A percentile compares a stretch with the other conserved stretches of the same genome.
Conservation (phyloP, 2,329 filamentous ascomycete genomes). For the Aspergillus bombycis region DNA sequence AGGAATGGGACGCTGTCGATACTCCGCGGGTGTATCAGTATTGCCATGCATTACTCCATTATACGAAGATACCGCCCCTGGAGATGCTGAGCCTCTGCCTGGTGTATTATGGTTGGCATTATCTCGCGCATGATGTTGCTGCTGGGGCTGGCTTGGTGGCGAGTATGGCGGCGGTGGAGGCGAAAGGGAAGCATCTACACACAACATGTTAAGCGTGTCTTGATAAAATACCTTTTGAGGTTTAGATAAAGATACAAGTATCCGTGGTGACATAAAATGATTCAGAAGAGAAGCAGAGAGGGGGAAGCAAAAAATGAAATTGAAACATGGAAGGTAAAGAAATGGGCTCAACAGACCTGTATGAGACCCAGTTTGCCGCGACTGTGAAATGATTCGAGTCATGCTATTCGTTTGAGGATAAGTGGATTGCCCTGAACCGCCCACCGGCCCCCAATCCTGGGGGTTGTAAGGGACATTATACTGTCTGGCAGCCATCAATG, state of each 20-base stretch:
- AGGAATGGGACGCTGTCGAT: constrained; percentile 29
- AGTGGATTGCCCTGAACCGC: constrained; percentile 29
- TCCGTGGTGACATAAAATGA: not conserved
- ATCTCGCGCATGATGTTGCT: constrained; percentile 21
- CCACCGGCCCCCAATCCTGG: constrained; percentile 51
- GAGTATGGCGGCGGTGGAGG: constrained; percentile 45
- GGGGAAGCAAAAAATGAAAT: not conserved
- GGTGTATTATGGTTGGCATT: constrained; percentile 17
- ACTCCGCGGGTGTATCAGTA: constrained; percentile 26
- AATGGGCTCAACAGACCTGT: constrained; percentile 33
- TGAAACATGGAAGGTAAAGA: not conserved
- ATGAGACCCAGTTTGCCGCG: constrained; percentile 30
- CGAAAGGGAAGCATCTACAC: constrained; percentile 34
- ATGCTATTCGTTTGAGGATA: constrained; percentile 34
- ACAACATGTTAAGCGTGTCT: constrained; percentile 12
- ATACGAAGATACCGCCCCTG: constrained; percentile 22
- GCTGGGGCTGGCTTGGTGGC: constrained; percentile 34
- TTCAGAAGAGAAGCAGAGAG: not conserved
- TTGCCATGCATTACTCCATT: constrained; percentile 18
- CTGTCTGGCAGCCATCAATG: constrained; percentile 49
- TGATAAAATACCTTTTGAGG: not conserved
- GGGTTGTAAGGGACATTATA: constrained; percentile 54
- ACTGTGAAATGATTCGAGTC: constrained; percentile 31
- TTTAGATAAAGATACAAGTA: not conserved
- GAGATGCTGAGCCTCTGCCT: constrained; percentile 23